These are phyloP conservation scores for Irpex sp. DNA, from an alignment of 1,284 basidiomycete genomes.

Conservation along the genomic window DNA sequence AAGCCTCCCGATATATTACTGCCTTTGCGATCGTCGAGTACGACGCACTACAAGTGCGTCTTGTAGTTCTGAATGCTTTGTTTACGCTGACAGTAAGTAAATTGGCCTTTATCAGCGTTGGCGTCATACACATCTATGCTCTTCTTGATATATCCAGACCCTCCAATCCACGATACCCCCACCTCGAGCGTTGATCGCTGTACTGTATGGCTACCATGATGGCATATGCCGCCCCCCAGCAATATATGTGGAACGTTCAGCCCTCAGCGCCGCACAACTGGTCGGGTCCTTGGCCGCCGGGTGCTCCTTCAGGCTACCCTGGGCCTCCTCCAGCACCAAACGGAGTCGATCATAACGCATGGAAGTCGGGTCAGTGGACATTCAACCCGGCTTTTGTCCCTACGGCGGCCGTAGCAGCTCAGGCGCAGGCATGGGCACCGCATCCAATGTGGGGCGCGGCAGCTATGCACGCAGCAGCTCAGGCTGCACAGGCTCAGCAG, in stretches of 20 bases:
- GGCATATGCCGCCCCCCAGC: neutral
- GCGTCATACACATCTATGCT: neutral
- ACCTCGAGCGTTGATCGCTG: neutral
- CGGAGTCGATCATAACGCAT: constrained; percentile 25
- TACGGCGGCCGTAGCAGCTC: constrained; percentile 3
- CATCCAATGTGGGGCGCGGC: constrained; percentile 26
- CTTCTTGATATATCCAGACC: neutral
- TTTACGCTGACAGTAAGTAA: neutral
- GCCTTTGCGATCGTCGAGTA: neutral
- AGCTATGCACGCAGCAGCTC: constrained; percentile 5
- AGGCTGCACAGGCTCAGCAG: constrained; percentile 12
- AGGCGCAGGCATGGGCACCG: constrained; percentile 20
- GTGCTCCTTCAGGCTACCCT: constrained; percentile 19
- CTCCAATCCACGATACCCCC: neutral
- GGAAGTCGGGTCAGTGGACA: constrained; percentile 26
- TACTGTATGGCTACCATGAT: neutral
- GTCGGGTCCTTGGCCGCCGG: constrained; percentile 19
- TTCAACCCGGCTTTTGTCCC: constrained; percentile 24
- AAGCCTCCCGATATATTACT: neutral
- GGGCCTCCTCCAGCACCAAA: constrained; percentile 26
- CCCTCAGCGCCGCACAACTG: constrained; percentile 14
- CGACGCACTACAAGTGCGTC: neutral
- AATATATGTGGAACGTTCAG: neutral
- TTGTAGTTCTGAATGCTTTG: neutral
- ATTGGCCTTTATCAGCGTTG: neutral